These are phyloP conservation scores for Yamadazyma siamensis DNA, from an alignment of 1,139 yeast species.

Conservation along the genomic window DNA sequence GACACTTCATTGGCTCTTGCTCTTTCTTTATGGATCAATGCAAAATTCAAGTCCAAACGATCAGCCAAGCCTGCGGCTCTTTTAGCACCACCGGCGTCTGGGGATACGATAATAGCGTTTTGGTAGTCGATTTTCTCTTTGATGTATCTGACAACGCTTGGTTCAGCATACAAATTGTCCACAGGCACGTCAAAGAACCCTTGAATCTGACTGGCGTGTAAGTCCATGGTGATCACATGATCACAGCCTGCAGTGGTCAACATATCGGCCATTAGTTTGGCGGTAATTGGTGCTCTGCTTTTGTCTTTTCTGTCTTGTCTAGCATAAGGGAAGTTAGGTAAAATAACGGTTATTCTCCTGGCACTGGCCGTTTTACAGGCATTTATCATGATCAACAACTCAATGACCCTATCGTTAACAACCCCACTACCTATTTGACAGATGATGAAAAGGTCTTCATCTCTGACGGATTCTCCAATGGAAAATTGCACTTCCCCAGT, in stretches of 20 bases:
- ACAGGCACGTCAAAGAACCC: conserved; percentile 82
- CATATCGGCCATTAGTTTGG: conserved; percentile 72
- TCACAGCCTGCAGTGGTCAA: conserved; percentile 78
- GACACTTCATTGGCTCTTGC: conserved; percentile 77
- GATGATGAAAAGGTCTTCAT: conserved; percentile 82
- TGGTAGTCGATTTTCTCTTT: conserved; percentile 46
- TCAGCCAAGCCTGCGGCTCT: conserved; percentile 80
- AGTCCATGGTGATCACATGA: conserved; percentile 79
- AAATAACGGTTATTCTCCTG: conserved; percentile 71
- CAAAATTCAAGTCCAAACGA: conserved; percentile 70
- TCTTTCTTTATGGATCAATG: conserved; percentile 78
- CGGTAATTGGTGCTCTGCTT: conserved; percentile 79
- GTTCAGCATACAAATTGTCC: conserved; percentile 79
- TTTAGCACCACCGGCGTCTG: conserved; percentile 87
- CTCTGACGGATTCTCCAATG: conserved; percentile 91
- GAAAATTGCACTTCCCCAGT: conserved; percentile 89
- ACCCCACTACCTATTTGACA: conserved; percentile 69
- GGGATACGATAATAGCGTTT: conserved; percentile 66
- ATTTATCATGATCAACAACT: conserved; percentile 65
- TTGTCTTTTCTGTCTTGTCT: conserved; percentile 83
- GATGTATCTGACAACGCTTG: conserved; percentile 67
- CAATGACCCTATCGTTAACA: conserved; percentile 70
- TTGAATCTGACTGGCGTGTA: conserved; percentile 82
- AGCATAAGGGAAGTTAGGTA: conserved; percentile 80
- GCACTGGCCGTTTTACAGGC: conserved; percentile 82